Percentiles rank a stretch among this genome's conserved stretches.
Evolutionary conservation across 164 flowering plant species (phyloP).

Genomic region (Protea cynaroides): DNA sequence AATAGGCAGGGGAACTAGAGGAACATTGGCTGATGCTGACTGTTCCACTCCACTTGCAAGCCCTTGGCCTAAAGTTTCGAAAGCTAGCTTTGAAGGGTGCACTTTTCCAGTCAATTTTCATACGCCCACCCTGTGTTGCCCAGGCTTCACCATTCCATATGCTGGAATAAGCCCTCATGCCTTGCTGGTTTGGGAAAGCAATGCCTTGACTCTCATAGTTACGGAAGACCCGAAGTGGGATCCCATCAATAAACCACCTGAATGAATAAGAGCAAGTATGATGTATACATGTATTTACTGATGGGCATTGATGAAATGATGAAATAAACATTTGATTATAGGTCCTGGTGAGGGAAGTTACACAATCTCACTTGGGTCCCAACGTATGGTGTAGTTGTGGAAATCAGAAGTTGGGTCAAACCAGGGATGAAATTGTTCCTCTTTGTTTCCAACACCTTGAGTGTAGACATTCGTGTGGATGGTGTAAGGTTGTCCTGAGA

Average conservation of each 20-base stretch:
- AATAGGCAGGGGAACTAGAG: no score
- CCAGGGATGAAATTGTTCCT: no score
- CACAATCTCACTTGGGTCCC: no score
- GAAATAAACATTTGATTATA: background rate
- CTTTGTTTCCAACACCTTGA: no score
- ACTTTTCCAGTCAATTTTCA: slow-evolving; percentile 52
- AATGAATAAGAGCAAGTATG: slow-evolving; percentile 11
- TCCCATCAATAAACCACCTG: slow-evolving; percentile 73
- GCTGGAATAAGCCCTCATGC: slow-evolving; percentile 59
- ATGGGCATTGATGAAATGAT: background rate
- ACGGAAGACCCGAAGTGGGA: slow-evolving; percentile 66
- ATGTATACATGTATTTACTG: no score
- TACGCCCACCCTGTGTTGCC: slow-evolving; percentile 80
- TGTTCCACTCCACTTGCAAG: slow-evolving; percentile 57
- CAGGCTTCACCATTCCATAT: slow-evolving; percentile 81
- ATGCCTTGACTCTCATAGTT: slow-evolving; percentile 58
- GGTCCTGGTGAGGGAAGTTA: background rate
- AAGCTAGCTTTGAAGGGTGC: slow-evolving; percentile 60
- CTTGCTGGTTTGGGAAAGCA: slow-evolving; percentile 63
- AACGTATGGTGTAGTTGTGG: no score
- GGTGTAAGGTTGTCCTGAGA: no score
- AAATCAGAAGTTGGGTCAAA: no score
- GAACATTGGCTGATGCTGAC: no score
- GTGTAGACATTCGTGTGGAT: no score
- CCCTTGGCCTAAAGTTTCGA: slow-evolving; percentile 39